phyloP scores from a whole-genome alignment of 2,329 filamentous ascomycete species.

The Ambrosiella xylebori region DNA sequence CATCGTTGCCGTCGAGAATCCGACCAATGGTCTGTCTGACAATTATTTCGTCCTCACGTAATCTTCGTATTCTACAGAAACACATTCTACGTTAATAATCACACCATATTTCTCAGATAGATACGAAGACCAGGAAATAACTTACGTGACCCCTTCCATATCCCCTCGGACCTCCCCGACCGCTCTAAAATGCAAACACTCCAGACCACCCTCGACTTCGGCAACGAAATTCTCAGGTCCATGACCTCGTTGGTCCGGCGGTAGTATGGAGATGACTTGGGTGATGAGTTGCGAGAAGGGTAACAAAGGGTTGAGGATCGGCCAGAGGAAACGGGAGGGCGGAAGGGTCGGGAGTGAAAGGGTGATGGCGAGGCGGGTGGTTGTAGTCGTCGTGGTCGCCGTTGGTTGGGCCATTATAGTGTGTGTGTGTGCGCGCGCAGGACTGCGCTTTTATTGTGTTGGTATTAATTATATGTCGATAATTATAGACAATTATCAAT shows the following conservation, averaged over 20 bases:
- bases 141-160: conserved; percentile 68
- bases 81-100: neutral
- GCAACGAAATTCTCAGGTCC: conserved; percentile 71
- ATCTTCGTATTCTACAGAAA: conserved; percentile 50
- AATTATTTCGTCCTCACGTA: conserved; percentile 55
- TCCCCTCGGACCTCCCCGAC: conserved; percentile 56
- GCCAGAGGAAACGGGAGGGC: conserved; percentile 55
- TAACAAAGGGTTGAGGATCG: conserved; percentile 38
- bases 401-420: too few relatives aligned
- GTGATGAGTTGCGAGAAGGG: conserved; percentile 64
- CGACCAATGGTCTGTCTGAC: conserved; percentile 56
- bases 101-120: neutral
- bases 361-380: neutral
- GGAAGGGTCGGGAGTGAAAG: conserved; percentile 24
- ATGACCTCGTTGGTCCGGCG: conserved; percentile 38
- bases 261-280: conserved; percentile 62
- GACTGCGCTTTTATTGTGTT: too few relatives aligned
- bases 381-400: too few relatives aligned
- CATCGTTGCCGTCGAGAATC: conserved; percentile 62
- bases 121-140: conserved; percentile 14
- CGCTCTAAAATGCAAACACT: conserved; percentile 72
- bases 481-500: too few relatives aligned
- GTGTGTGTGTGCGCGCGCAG: too few relatives aligned
- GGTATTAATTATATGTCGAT: too few relatives aligned
- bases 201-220: conserved; percentile 52